Percentiles rank a stretch among this genome's conserved stretches.
phyloP scores from a whole-genome alignment of 768 basidiomycete genomes.

The Russula sp. region DNA sequence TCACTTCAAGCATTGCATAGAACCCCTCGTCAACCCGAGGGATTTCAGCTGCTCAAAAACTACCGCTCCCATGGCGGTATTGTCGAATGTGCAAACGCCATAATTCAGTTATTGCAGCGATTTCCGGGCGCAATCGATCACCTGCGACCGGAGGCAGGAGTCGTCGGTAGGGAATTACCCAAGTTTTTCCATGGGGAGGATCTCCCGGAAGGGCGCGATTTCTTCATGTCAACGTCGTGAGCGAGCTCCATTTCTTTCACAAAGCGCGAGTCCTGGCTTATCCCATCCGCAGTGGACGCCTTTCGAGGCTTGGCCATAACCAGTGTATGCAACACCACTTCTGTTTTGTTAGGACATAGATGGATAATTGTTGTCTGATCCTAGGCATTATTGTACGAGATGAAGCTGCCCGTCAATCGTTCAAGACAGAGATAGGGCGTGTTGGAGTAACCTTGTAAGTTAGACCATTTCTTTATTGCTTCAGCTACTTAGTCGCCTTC shows the following conservation, averaged over 20 bases:
- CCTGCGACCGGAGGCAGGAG: conserved; percentile 47
- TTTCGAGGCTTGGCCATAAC: conserved; percentile 52
- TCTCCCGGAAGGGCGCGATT: background rate
- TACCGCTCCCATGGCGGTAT: conserved; percentile 70
- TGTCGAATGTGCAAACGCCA: conserved; percentile 56
- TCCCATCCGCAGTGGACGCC: conserved; percentile 32
- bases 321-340: conserved; percentile 42
- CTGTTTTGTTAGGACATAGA: background rate
- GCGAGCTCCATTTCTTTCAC: too few relatives aligned
- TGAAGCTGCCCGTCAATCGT: conserved; percentile 39
- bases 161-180: conserved; percentile 47
- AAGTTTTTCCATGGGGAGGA: conserved; percentile 50
- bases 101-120: conserved; percentile 49
- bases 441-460: conserved; percentile 52
- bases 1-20: conserved; percentile 4
- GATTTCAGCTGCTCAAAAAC: conserved; percentile 56
- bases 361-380: background rate
- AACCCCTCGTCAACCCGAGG: conserved; percentile 25
- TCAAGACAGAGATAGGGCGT: conserved; percentile 47
- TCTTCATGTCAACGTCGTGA: conserved; percentile 1
- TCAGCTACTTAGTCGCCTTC: background rate
- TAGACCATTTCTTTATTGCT: background rate
- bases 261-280: too few relatives aligned
- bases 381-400: conserved; percentile 66
- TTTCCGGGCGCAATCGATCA: conserved; percentile 57